Evolutionary conservation across 805 yeast species (phyloP).

Genomic region (Debaryomyces prosopidis): DNA sequence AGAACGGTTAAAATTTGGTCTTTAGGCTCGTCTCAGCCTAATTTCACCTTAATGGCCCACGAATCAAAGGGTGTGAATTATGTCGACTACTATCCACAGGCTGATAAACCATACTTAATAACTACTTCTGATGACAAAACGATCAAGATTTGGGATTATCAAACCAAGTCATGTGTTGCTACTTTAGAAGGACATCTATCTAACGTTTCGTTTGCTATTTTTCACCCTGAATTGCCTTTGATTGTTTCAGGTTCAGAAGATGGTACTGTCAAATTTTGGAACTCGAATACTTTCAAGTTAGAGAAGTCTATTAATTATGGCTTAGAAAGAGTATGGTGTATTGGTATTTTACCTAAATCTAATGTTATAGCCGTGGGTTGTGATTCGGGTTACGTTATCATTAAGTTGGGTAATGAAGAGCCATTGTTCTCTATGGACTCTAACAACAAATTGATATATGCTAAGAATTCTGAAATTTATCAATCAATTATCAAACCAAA

Average conservation of each 20-base stretch:
- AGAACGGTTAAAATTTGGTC: conserved; percentile 98
- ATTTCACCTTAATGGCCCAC: conserved; percentile 88
- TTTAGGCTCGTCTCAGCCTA: conserved; percentile 81
- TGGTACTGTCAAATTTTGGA: conserved; percentile 93
- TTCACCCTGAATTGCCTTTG: conserved; percentile 96
- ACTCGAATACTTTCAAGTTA: conserved; percentile 86
- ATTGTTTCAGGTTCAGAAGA: conserved; percentile 97
- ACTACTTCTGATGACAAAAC: conserved; percentile 91
- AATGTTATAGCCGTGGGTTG: conserved; percentile 89
- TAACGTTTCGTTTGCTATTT: conserved; percentile 94
- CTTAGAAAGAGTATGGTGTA: conserved; percentile 97
- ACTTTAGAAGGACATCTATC: conserved; percentile 91
- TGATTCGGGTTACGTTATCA: conserved; percentile 89
- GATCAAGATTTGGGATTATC: conserved; percentile 93
- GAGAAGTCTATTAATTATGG: conserved; percentile 91
- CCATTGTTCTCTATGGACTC: conserved; percentile 93
- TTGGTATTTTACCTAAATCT: conserved; percentile 66
- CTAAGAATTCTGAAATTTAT: conserved; percentile 86
- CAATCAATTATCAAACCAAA: conserved; percentile 72
- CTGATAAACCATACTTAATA: conserved; percentile 94
- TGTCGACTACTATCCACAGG: conserved; percentile 95
- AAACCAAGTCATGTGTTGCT: conserved; percentile 93
- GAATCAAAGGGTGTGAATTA: conserved; percentile 92
- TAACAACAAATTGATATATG: conserved; percentile 87
- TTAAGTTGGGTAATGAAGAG: conserved; percentile 89